Conservation (phyloP, 805 yeast genomes). For the Dipodascus albidus region DNA sequence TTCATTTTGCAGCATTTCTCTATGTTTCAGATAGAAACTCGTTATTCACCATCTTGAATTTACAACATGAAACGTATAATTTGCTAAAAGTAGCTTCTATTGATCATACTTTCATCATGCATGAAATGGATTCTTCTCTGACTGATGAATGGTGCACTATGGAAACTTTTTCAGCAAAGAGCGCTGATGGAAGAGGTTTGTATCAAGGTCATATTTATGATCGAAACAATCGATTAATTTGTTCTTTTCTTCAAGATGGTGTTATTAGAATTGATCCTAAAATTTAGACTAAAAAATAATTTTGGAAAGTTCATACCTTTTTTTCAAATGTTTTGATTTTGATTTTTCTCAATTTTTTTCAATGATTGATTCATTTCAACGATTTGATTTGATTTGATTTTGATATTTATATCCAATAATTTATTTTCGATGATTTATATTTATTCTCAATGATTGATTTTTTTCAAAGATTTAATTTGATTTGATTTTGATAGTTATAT, state of each 20-base stretch:
- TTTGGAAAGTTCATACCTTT: no score
- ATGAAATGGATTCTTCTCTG: constrained; percentile 15
- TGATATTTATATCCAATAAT: no score
- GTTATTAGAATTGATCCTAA: constrained; percentile 10
- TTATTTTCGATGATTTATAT: no score
- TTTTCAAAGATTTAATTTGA: no score
- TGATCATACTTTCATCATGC: constrained; percentile 22
- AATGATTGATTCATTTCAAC: no score
- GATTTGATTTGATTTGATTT: no score
- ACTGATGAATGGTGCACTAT: constrained; percentile 18
- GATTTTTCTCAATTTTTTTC: no score
- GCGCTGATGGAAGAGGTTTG: constrained; percentile 20
- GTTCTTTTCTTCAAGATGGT: constrained; percentile 23
- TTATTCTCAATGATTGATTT: no score
- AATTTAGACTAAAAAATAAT: background rate
- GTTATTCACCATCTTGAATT: constrained; percentile 21
- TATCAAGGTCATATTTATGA: constrained; percentile 23
- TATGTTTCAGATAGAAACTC: constrained; percentile 26
- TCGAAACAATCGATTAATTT: constrained; percentile 13
- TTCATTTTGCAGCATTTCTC: constrained; percentile 22
- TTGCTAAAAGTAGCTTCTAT: constrained; percentile 18
- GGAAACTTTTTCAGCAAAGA: constrained; percentile 23
- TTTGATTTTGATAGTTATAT: no score
- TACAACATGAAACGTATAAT: constrained; percentile 15
- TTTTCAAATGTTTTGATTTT: no score